These are phyloP conservation scores for Backusella liffmaniae DNA, from an alignment of 192 early-diverging fungal species.

Conservation along the genomic window DNA sequence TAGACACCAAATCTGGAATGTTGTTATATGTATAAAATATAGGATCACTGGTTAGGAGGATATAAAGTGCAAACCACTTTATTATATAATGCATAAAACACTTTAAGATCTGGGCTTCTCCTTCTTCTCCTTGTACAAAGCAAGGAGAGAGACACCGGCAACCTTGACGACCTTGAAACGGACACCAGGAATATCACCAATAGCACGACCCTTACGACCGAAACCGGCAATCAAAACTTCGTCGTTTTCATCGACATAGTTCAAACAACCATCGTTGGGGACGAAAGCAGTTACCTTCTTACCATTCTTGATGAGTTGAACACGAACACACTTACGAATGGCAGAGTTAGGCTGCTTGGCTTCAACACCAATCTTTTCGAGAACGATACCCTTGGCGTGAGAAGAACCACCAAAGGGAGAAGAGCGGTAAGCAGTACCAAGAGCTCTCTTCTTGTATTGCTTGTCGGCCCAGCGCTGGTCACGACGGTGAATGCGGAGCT, in stretches of 20 bases:
- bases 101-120: slow-evolving; percentile 96
- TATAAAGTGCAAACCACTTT: neutral
- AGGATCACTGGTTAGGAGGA: neutral
- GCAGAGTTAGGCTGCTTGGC: slow-evolving; percentile 99
- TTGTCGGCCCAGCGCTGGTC: slow-evolving; percentile 99
- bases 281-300: slow-evolving; percentile 99
- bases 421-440: slow-evolving; percentile 97
- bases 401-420: slow-evolving; percentile 99
- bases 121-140: slow-evolving; percentile 99
- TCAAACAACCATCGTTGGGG: slow-evolving; percentile 99
- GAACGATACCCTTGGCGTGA: slow-evolving; percentile 99
- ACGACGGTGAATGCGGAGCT: slow-evolving; percentile 96
- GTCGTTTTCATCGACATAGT: slow-evolving; percentile 99
- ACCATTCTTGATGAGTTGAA: slow-evolving; percentile 99
- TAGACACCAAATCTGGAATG: neutral
- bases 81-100: neutral
- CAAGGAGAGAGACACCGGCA: slow-evolving; percentile 97
- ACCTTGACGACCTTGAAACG: slow-evolving; percentile 99
- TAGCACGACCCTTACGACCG: slow-evolving; percentile 99
- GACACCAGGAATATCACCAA: slow-evolving; percentile 99
- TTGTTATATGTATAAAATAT: neutral
- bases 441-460: slow-evolving; percentile 96
- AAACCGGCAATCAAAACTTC: slow-evolving; percentile 99
- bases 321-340: slow-evolving; percentile 99
- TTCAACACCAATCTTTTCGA: slow-evolving; percentile 99